A percentile compares a stretch with the other conserved stretches of the same genome.
phyloP scores from a whole-genome alignment of 2,329 filamentous ascomycete species.

The Curvularia lunata region DNA sequence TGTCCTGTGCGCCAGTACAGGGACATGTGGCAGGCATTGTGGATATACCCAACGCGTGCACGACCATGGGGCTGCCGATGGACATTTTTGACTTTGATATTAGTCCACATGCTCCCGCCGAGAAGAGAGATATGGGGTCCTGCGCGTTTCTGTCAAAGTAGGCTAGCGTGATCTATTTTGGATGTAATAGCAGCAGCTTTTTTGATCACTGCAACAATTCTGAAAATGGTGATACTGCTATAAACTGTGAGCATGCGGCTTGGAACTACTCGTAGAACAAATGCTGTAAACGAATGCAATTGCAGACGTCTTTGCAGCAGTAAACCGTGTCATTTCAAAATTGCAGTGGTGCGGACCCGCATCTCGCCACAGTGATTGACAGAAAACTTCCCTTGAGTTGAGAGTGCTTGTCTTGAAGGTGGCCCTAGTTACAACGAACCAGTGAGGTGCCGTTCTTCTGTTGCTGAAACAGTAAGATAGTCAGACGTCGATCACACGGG shows the following conservation, averaged over 20 bases:
- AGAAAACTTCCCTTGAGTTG: not conserved
- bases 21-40: constrained; percentile 90
- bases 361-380: not conserved
- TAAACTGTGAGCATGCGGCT: too few relatives aligned
- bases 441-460: not conserved
- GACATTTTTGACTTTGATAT: constrained; percentile 97
- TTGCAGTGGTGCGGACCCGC: not conserved
- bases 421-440: not conserved
- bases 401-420: not conserved
- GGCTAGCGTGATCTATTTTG: not conserved
- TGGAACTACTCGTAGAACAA: not conserved
- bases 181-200: not conserved
- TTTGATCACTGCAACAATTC: not conserved
- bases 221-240: not conserved
- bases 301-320: not conserved
- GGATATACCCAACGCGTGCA: constrained; percentile 88
- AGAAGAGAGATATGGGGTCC: constrained; percentile 70
- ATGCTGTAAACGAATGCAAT: not conserved
- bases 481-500: not conserved
- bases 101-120: constrained; percentile 66
- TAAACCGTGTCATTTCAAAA: not conserved
- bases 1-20: constrained; percentile 86
- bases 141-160: constrained; percentile 67
- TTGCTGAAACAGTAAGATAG: not conserved
- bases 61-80: constrained; percentile 85